Evolutionary conservation across 495 filamentous ascomycete genomes (phyloP).

Genomic region (Lophiotrema nucula): DNA sequence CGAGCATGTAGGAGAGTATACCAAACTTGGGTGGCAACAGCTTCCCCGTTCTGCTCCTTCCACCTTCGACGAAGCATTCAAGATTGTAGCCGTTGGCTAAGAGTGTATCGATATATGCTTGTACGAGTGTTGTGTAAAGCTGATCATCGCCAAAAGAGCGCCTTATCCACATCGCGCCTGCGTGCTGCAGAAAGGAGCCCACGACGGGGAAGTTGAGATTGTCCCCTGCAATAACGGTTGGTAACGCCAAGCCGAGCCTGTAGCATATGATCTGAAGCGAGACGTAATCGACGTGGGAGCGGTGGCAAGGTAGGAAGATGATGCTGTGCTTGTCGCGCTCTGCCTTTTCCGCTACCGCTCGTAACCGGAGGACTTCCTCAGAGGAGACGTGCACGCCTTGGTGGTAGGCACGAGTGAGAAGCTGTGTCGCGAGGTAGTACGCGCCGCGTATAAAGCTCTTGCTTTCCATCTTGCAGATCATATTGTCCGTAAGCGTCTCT

Average conservation of each 20-base stretch:
- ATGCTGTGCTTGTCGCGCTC: constrained; percentile 88
- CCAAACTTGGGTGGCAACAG: constrained; percentile 91
- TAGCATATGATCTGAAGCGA: constrained; percentile 93
- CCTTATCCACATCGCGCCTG: constrained; percentile 90
- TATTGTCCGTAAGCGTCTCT: constrained; percentile 80
- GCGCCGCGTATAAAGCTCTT: constrained; percentile 87
- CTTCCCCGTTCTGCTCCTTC: constrained; percentile 88
- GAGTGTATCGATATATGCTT: constrained; percentile 91
- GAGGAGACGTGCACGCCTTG: constrained; percentile 95
- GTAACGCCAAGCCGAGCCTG: constrained; percentile 80
- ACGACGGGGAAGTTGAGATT: constrained; percentile 93
- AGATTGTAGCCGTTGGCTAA: constrained; percentile 89
- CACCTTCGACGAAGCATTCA: constrained; percentile 95
- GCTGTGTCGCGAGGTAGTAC: constrained; percentile 85
- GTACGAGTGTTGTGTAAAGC: constrained; percentile 85
- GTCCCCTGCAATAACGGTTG: constrained; percentile 92
- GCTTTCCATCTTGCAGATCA: constrained; percentile 99
- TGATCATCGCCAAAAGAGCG: constrained; percentile 89
- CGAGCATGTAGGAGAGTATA: constrained; percentile 88
- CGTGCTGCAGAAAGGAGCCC: constrained; percentile 88
- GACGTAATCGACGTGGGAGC: constrained; percentile 94
- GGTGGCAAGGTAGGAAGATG: constrained; percentile 91
- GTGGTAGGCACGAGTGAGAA: constrained; percentile 89
- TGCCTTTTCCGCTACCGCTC: constrained; percentile 77
- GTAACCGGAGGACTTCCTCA: constrained; percentile 81